phyloP scores from a whole-genome alignment of 305 asterid genomes.

The Solanum hybrid region DNA sequence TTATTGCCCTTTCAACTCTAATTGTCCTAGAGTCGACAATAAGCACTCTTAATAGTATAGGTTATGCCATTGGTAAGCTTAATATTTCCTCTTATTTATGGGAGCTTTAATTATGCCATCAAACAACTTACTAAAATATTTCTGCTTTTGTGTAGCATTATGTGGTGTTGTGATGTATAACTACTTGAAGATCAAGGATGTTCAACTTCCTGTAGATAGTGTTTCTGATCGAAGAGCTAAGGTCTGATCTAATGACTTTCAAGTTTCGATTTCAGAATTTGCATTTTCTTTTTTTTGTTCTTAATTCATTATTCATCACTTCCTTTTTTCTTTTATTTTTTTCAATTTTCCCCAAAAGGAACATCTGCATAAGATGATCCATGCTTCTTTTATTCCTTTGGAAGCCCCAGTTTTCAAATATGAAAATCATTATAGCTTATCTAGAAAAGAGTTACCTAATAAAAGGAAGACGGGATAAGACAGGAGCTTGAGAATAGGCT shows the following conservation, averaged over 20 bases:
- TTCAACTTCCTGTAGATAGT: conserved; percentile 33
- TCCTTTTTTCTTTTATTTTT: neutral
- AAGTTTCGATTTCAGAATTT: neutral
- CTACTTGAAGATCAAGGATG: conserved; percentile 49
- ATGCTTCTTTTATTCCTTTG: neutral
- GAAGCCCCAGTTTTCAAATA: neutral
- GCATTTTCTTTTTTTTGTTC: neutral
- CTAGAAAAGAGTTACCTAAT: neutral
- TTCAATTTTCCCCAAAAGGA: neutral
- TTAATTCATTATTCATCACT: neutral
- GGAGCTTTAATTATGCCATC: neutral
- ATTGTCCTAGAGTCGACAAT: neutral
- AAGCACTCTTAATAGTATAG: neutral
- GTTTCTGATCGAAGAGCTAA: conserved; percentile 37
- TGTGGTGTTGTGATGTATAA: conserved; percentile 57
- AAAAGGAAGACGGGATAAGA: neutral
- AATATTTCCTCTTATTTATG: neutral
- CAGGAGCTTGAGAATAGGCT: neutral
- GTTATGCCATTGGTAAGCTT: neutral
- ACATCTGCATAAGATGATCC: neutral
- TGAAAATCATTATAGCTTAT: neutral
- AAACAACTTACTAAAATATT: neutral
- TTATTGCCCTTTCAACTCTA: neutral
- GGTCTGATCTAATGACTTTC: conserved; percentile 16
- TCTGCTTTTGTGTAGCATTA: neutral